Conservation (phyloP, 768 basidiomycete genomes). For the Rhizopogon vulgaris region DNA sequence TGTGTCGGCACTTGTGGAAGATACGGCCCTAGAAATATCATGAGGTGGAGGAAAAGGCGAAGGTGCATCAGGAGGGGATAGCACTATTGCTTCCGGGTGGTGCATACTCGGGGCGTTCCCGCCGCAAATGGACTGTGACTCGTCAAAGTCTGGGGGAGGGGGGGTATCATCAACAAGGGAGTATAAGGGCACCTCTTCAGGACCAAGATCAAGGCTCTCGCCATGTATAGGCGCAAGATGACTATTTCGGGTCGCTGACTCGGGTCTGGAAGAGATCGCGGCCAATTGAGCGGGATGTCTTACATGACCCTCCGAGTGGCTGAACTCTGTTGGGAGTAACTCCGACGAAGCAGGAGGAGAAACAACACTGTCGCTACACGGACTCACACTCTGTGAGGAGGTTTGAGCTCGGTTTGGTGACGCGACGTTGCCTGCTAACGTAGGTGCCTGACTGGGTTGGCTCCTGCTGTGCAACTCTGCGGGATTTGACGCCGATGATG, state of each 20-base stretch:
- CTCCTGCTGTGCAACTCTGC: not conserved
- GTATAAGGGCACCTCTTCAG: constrained; percentile 17
- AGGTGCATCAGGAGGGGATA: not conserved
- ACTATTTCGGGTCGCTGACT: not conserved
- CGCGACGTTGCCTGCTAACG: not conserved
- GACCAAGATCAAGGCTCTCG: not conserved
- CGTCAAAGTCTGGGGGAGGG: constrained; percentile 21
- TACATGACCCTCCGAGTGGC: not conserved
- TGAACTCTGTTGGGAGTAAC: not conserved
- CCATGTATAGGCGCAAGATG: not conserved
- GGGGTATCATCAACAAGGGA: constrained; percentile 17
- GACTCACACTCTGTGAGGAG: not conserved
- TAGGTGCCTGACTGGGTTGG: no score
- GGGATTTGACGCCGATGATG: not conserved
- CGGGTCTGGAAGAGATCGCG: not conserved
- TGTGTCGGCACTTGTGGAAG: not conserved
- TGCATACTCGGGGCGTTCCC: not conserved
- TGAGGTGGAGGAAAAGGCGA: no score
- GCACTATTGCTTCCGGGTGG: not conserved
- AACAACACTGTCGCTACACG: not conserved
- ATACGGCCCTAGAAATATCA: not conserved
- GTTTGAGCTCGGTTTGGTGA: not conserved
- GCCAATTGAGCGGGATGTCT: no score
- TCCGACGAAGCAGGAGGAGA: not conserved
- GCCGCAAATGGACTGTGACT: constrained; percentile 1